Evolutionary conservation across 345 rosid species (phyloP), one percentile per base, ranked within the genome.

Genomic region (Aethionema arabicum): DNA sequence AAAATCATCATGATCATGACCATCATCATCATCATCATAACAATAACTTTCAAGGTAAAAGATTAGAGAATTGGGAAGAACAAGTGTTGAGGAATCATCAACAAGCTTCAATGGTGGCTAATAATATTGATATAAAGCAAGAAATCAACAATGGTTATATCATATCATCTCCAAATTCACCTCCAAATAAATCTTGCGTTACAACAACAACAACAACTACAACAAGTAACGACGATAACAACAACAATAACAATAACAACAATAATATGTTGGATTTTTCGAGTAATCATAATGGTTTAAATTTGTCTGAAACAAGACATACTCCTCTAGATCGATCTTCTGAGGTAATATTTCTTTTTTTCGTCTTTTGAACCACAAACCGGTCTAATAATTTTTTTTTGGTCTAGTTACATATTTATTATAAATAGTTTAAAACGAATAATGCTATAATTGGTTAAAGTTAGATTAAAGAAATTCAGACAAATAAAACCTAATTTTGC

Each of bases 201-300:
- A 82, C 93, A 15, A 82, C 81, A 51, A 78, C 70, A 6, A 71
- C 74, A 51, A 78, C 70, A 6, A 71, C 74, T 60, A 70, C 75
- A 32, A 72, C 76, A 59, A 72, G 76, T 51, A 72, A 67, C 67
- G 72, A 65, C 7, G 67, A 61, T 37, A 65, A 66, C 62, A 72
- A 12, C 66, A 64, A 33, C 60, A 70, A 56, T 49, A 21, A 21
- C 27, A 68, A 32, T 13, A 59, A 75, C 66, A 79, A 76, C 42
- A 80, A 78, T 52, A 83, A 70, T 76, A 77, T 85, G 87, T 77
- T 83, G 72, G 85, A 88, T 70, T 88, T 88, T 70, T 82, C 95
- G 4, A 68, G 78, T 74, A 72, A 66, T 45, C 76, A 65, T 52
- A 66, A 60, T 47, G 52, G 37, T 32, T 45, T 72, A 55, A 77